Conservation (phyloP, 2,329 filamentous ascomycete genomes). For the Trichophyton benhamiae region DNA sequence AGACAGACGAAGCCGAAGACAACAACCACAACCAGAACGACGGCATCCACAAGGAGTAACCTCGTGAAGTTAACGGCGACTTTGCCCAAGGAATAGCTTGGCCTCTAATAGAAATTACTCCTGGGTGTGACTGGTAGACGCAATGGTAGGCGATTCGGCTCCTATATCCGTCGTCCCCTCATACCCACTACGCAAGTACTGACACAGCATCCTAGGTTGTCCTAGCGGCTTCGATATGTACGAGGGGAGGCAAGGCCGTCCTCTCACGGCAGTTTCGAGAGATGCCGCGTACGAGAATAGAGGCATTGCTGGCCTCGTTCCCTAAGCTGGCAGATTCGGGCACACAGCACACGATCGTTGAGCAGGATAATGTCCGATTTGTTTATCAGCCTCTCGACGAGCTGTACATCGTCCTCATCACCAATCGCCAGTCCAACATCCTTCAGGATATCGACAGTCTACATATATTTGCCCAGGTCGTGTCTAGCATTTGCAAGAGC, state of each 20-base stretch:
- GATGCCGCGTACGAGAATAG: constrained; percentile 92
- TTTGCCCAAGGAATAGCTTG: background rate
- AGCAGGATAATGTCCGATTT: constrained; percentile 98
- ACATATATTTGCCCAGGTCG: constrained; percentile 94
- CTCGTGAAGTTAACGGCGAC: background rate
- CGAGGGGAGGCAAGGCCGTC: constrained; percentile 93
- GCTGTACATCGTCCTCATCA: constrained; percentile 99
- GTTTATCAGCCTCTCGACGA: constrained; percentile 98
- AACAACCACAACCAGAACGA: background rate
- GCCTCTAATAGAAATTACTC: background rate
- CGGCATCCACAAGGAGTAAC: background rate
- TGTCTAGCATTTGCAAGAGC: constrained; percentile 89
- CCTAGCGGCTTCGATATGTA: constrained; percentile 97
- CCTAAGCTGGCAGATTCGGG: constrained; percentile 93
- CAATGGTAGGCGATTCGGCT: constrained; percentile 20
- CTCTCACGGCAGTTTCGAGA: constrained; percentile 96
- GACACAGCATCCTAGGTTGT: constrained; percentile 56
- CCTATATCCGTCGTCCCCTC: background rate
- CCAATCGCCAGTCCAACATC: constrained; percentile 98
- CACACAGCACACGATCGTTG: constrained; percentile 94
- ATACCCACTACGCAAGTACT: constrained; percentile 9
- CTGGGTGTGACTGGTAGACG: constrained; percentile 1
- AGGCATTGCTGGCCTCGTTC: constrained; percentile 91
- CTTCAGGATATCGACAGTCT: constrained; percentile 97
- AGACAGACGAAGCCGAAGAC: background rate